Conservation (phyloP, 345 rosid species). For the Hibiscus mutabilis region DNA sequence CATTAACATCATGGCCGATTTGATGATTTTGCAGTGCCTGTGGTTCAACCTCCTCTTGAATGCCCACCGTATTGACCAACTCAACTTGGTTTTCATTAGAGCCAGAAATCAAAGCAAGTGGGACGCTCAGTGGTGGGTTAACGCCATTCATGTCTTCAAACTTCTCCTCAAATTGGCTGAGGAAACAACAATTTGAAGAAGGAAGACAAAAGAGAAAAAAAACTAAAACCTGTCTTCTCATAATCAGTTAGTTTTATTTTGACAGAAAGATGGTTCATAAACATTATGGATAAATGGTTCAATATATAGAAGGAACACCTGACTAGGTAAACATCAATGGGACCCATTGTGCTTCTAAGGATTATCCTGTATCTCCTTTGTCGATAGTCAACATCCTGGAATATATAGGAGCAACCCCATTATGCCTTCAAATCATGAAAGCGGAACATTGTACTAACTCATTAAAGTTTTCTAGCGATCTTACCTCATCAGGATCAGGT, state of each 20-base stretch:
- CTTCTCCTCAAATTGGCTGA: slow-evolving; percentile 88
- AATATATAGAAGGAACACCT: slow-evolving; percentile 39
- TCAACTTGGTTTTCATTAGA: slow-evolving; percentile 54
- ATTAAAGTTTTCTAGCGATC: slow-evolving; percentile 16
- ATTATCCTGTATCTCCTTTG: slow-evolving; percentile 91
- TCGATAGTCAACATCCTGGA: slow-evolving; percentile 64
- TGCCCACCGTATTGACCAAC: slow-evolving; percentile 28
- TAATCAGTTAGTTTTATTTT: slow-evolving; percentile 1
- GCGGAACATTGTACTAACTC: background rate
- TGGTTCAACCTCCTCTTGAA: slow-evolving; percentile 32
- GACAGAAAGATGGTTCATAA: slow-evolving; percentile 5
- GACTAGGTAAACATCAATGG: slow-evolving; percentile 91
- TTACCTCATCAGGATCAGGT: slow-evolving; percentile 91
- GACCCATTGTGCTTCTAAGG: slow-evolving; percentile 94
- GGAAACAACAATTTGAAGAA: slow-evolving; percentile 12
- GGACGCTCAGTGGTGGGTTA: slow-evolving; percentile 39
- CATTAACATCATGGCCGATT: slow-evolving; percentile 41
- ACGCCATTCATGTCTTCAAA: slow-evolving; percentile 63
- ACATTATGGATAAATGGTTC: background rate
- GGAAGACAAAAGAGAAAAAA: too few species aligned
- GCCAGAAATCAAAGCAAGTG: slow-evolving; percentile 52
- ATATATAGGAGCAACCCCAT: slow-evolving; percentile 20
- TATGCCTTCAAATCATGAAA: slow-evolving; percentile 19
- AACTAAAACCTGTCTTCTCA: background rate
- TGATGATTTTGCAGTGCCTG: slow-evolving; percentile 36